Percentiles rank a stretch among this genome's conserved stretches.
Conservation (phyloP, 208 protist species). For the Leishmania lainsoni region DNA sequence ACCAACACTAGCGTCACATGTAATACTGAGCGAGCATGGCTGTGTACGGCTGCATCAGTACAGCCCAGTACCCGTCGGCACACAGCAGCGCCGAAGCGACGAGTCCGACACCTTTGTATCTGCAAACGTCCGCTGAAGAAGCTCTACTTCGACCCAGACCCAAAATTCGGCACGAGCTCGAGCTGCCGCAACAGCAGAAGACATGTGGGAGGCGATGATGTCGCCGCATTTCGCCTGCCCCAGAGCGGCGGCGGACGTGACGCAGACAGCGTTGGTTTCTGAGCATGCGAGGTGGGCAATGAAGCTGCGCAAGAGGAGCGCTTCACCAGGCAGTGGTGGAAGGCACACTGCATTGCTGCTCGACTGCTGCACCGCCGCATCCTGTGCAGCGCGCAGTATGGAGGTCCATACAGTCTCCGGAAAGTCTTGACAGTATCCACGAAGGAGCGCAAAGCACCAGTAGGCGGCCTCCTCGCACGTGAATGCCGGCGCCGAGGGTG, state of each 20-base stretch:
- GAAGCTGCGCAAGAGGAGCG: conserved; percentile 32
- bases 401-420: conserved; percentile 20
- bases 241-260: not conserved
- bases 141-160: conserved; percentile 20
- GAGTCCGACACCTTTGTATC: not conserved
- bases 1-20: conserved; percentile 1
- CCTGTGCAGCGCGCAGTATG: conserved; percentile 17
- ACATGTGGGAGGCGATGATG: not conserved
- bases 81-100: conserved; percentile 7
- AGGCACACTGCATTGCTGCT: not conserved
- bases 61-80: conserved; percentile 29
- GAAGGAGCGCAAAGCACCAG: conserved; percentile 16
- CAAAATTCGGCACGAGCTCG: not conserved
- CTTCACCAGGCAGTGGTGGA: conserved; percentile 7
- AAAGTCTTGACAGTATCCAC: conserved; percentile 27
- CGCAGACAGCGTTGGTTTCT: not conserved
- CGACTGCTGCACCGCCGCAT: conserved; percentile 4
- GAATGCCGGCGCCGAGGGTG: not conserved
- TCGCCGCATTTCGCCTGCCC: not conserved
- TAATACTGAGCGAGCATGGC: conserved; percentile 26
- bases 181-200: conserved; percentile 9
- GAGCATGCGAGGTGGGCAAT: conserved; percentile 23
- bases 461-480: not conserved
- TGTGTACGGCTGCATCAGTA: conserved; percentile 28
- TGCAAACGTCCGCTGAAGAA: not conserved